Percentiles rank a stretch among this genome's conserved stretches.
phyloP scores from a whole-genome alignment of 805 yeast species.

The Metschnikowia lachancei region DNA sequence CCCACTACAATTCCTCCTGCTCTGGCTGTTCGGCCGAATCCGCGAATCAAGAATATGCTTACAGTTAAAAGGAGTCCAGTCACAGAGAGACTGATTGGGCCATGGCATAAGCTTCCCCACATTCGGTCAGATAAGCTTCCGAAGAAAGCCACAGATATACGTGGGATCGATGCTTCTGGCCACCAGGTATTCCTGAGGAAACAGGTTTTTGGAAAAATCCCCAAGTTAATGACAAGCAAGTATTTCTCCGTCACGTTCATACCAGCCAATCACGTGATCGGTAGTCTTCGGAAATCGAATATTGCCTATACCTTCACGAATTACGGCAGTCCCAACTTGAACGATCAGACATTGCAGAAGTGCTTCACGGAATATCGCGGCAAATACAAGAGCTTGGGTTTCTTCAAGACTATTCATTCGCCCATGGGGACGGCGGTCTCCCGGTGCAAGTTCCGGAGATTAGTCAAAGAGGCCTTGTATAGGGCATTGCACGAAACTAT shows the following conservation, averaged over 20 bases:
- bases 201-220: conserved; percentile 14
- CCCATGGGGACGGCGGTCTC: conserved; percentile 37
- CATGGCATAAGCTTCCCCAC: conserved; percentile 17
- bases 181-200: conserved; percentile 16
- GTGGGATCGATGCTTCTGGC: conserved; percentile 31
- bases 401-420: conserved; percentile 24
- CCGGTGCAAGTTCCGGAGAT: conserved; percentile 27
- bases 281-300: conserved; percentile 36
- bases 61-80: conserved; percentile 2
- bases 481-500: conserved; percentile 12
- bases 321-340: conserved; percentile 27
- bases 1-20: not conserved
- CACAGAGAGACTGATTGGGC: conserved; percentile 1
- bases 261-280: conserved; percentile 29
- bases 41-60: conserved; percentile 2
- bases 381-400: conserved; percentile 20
- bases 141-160: conserved; percentile 30
- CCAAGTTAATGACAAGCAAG: conserved; percentile 19
- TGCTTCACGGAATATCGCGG: conserved; percentile 29
- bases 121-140: conserved; percentile 24
- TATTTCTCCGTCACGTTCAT: conserved; percentile 30
- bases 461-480: conserved; percentile 32
- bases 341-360: conserved; percentile 25
- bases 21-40: conserved; percentile 4
- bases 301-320: conserved; percentile 37